phyloP scores from a whole-genome alignment of 495 filamentous ascomycete species.

The Paragyromitra xinjiangensis region DNA sequence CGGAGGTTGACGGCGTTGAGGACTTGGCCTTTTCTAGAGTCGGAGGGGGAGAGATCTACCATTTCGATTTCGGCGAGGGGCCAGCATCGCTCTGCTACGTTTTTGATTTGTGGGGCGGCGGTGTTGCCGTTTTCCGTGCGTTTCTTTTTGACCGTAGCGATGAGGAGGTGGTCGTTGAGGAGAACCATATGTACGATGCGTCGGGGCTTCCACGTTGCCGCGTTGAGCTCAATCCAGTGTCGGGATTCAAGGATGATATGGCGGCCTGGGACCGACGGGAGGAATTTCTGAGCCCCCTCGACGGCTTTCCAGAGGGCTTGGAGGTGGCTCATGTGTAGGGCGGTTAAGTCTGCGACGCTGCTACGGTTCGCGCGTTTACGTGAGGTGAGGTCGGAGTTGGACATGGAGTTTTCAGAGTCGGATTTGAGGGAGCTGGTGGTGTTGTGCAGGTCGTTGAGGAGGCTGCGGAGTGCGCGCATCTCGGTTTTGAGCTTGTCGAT shows the following conservation, averaged over 20 bases:
- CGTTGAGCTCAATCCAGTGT: constrained; percentile 94
- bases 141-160: constrained; percentile 90
- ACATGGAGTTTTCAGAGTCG: constrained; percentile 59
- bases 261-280: constrained; percentile 87
- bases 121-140: constrained; percentile 73
- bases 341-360: constrained; percentile 93
- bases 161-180: constrained; percentile 91
- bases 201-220: constrained; percentile 91
- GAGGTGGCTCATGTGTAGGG: constrained; percentile 90
- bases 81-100: constrained; percentile 95
- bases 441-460: constrained; percentile 81
- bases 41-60: constrained; percentile 78
- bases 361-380: constrained; percentile 75
- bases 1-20: constrained; percentile 90
- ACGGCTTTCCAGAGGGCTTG: constrained; percentile 90
- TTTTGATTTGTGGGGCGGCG: constrained; percentile 70
- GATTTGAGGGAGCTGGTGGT: constrained; percentile 56
- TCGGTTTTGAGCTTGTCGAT: constrained; percentile 96
- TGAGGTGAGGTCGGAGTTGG: constrained; percentile 58
- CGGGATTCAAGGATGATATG: constrained; percentile 91
- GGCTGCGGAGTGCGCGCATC: constrained; percentile 85
- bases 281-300: constrained; percentile 94
- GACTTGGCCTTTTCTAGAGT: constrained; percentile 70
- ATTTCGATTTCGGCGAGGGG: constrained; percentile 92
- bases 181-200: constrained; percentile 87